Evolutionary conservation across 106 monocot species (phyloP), one percentile per base, ranked within the genome.

Genomic region (Dendrobium nobile): DNA sequence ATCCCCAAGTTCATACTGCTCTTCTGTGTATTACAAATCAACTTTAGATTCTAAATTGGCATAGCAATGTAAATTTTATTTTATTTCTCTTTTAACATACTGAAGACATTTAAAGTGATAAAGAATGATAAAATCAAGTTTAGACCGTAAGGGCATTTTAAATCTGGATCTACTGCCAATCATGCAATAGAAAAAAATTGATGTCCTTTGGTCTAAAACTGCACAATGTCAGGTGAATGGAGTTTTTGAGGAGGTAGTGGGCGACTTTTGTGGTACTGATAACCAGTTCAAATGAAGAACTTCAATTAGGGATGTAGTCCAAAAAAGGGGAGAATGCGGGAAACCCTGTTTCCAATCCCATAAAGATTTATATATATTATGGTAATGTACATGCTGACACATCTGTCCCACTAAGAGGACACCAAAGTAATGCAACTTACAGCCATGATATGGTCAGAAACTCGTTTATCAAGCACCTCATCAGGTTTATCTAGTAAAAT

Each of bases 391-490:
- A 54, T 37, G 4, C 4, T 59, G 43, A 45, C 16, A 67, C 43
- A 5, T 33, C 4, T 44, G 10, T 42, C 19, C n/a, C 6, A 20
- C 19, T 44, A 74, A 41, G 41, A 70, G 37, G 27, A 7, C 5
- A 44, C 41, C 41, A 20, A 19, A n/a, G 7, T 19, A 80, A 44
- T 65, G 13, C 73, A 26, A 89, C 94, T 95, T 93, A 99, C 98
- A 54, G 98, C 95, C 89, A 99, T 92, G 67, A 99, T 99, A 88
- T 99, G 98, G 47, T 99, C 98, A 84, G 98, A 99, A 40, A 99
- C 91, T 83, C 89, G 82, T 82, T 99, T 99, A 77, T 99, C 98
- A 74, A 99, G 85, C 58, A 91, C 22, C 83, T 99, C 98, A 90
- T 99, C 95, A 68, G 95, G 98, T 82, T 91, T 94, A 79, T 99